Base-by-base conservation (phyloP, 202 grass and related monocot species). In the Elaeis oleifera region DNA sequence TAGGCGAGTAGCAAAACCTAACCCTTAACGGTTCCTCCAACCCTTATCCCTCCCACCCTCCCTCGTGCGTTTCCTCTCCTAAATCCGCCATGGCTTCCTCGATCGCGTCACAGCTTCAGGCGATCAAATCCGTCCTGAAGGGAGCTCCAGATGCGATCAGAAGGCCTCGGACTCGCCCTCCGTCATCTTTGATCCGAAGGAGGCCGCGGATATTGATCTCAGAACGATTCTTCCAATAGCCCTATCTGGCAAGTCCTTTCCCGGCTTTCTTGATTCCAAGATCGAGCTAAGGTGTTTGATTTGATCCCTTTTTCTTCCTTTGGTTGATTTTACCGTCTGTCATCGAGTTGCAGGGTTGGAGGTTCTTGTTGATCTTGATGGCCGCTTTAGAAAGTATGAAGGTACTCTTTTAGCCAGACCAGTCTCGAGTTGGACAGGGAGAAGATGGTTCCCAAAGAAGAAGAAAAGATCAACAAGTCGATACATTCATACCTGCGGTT, bases 361-460 rank as follows among this genome's bases (percentile, higher is more conserved):
- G 54, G 84, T 79, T 56, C 79, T 97, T 72, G 52, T 66, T 57
- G 56, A 56, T 49, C 11, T 83, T 26, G 87, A 97, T 39, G 61
- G 73, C 53, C 76, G 87, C 36, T 97, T 97, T 69, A 67, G 54
- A 28, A 73, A 61, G 67, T 97, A 89, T 65, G 60, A 58, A 14
- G 58, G 69, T 1, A 89, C 87, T 15, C 79, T 97, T 11, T 97
- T 76, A 86, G 81, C 65, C 71, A 91, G 71, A 85, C 74, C 18
- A 97, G 84, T 76, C 79, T 97, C 29, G 87, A 91, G 48, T 29
- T 89, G 56, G 81, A 97, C 53, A 79, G 92, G 1, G 83, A 97
- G 63, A 80, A 85, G 79, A 61, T 86, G 71, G 81, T 74, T 28
- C 74, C 75, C 14, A 83, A 89, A 58, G 88, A 91, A 60, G 90